Evolutionary conservation across 2,329 filamentous ascomycete genomes (phyloP).

Genomic region (Sclerotinia borealis): DNA sequence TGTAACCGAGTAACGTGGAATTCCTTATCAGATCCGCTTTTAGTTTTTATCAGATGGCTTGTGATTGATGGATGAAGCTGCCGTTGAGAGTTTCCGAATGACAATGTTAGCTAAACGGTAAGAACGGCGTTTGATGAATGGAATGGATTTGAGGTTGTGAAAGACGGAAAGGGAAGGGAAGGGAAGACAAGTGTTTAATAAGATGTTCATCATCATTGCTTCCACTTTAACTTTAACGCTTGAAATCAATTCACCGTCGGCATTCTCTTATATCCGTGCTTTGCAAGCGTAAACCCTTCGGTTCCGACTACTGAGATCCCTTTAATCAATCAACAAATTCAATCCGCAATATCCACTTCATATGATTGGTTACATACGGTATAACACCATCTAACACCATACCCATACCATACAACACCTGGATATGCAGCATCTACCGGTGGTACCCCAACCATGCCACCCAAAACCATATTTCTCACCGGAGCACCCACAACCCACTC

Average conservation of each 20-base stretch:
- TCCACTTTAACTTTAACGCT: neutral
- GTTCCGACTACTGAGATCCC: neutral
- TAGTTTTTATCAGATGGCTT: neutral
- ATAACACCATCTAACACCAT: neutral
- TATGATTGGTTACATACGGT: neutral
- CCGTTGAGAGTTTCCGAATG: neutral
- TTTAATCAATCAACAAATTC: neutral
- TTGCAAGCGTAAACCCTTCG: neutral
- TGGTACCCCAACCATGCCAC: slow-evolving; percentile 7
- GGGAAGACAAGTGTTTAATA: neutral
- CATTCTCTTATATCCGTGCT: neutral
- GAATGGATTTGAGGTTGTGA: neutral
- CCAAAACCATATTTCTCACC: slow-evolving; percentile 8
- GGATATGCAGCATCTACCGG: too few relatives aligned
- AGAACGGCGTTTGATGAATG: neutral
- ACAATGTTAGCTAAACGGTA: neutral
- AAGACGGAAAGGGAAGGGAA: neutral
- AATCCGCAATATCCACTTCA: neutral
- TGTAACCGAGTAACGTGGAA: neutral
- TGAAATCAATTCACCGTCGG: neutral
- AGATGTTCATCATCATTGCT: neutral
- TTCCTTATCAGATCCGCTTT: neutral
- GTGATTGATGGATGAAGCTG: too few relatives aligned
- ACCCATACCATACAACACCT: too few relatives aligned
- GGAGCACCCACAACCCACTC: slow-evolving; percentile 47